Base-by-base conservation (phyloP, 768 basidiomycete genomes). In the Suillus subalutaceus region DNA sequence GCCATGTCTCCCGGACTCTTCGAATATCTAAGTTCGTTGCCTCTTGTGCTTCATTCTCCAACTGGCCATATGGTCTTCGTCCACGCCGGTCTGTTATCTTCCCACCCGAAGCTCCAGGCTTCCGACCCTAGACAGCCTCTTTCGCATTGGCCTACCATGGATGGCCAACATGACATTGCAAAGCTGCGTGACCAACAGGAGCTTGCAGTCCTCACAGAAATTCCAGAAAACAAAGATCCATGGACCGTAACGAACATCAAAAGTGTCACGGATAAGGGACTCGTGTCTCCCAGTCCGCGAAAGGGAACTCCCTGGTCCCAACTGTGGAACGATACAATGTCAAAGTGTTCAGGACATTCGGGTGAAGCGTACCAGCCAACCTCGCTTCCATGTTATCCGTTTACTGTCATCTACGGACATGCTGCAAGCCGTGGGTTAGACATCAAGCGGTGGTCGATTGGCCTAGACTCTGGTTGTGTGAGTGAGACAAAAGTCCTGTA, bases 381-480 rank as follows among this genome's bases (percentile, higher is more conserved):
- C 8, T 44, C 69, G 6, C 72, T 90, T 15, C 85, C 86, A 5
- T 94, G 93, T 70, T 84, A 86, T 69, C 91, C 93, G 2, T 83
- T 87, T 0, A 91, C 86, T 44, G 88, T 94, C 18, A 76, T 97
- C 8, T 97, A 97, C 74, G 96, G 94, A 0, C 96, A 97, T 72
- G 84, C 89, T 8, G 96, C 96, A 7, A 79, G 85, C 2, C 83
- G 92, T 37, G 93, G 92, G 12, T 81, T 97, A 7, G 93, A 96
- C 74, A 76, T 94, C 69, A 90, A 91, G 68, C 83, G 91, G 26
- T 97, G 91, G 90, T 87, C 89, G 3, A 80, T 95, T 67, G 96
- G 96, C 2, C 77, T 97, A 43, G 96, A 99, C 75, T 85, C 91
- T 0, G 96, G 93, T 13, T 97, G 95, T 72, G 92, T 94, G 74